phyloP scores from a whole-genome alignment of 2,329 filamentous ascomycete species.

The Gliomastix tumulicola region DNA sequence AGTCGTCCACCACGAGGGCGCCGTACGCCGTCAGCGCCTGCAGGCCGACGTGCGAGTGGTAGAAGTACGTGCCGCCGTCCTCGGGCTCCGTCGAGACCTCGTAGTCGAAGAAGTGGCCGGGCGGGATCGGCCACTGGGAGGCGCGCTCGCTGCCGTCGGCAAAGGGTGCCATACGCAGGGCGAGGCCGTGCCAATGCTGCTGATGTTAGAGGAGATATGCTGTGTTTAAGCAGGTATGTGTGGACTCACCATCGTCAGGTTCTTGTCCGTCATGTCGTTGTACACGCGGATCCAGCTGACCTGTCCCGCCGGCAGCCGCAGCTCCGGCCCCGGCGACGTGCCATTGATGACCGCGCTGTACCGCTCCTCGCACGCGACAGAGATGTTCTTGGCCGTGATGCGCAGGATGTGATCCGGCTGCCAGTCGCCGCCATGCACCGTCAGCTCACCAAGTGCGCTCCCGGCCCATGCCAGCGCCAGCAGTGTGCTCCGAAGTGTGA shows the following conservation, averaged over 20 bases:
- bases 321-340: conserved; percentile 40
- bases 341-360: conserved; percentile 37
- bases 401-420: conserved; percentile 38
- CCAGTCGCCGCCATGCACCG: conserved; percentile 18
- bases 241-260: conserved; percentile 46
- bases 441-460: too few relatives aligned
- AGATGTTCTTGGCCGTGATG: conserved; percentile 30
- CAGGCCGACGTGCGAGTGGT: conserved; percentile 60
- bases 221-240: too few relatives aligned
- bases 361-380: conserved; percentile 7
- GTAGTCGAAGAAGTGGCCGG: conserved; percentile 59
- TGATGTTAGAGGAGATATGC: not conserved
- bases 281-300: conserved; percentile 51
- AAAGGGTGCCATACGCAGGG: conserved; percentile 51
- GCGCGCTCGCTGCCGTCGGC: conserved; percentile 55
- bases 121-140: conserved; percentile 59
- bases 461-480: too few relatives aligned
- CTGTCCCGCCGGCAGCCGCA: conserved; percentile 36
- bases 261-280: conserved; percentile 44
- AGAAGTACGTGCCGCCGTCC: conserved; percentile 59
- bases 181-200: conserved; percentile 63
- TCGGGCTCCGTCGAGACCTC: conserved; percentile 46
- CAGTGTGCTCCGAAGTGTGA: too few relatives aligned
- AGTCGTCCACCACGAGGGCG: conserved; percentile 49
- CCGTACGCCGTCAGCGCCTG: conserved; percentile 53